Conservation (phyloP, 2,329 filamentous ascomycete species). For the Calonectria crousiana region DNA sequence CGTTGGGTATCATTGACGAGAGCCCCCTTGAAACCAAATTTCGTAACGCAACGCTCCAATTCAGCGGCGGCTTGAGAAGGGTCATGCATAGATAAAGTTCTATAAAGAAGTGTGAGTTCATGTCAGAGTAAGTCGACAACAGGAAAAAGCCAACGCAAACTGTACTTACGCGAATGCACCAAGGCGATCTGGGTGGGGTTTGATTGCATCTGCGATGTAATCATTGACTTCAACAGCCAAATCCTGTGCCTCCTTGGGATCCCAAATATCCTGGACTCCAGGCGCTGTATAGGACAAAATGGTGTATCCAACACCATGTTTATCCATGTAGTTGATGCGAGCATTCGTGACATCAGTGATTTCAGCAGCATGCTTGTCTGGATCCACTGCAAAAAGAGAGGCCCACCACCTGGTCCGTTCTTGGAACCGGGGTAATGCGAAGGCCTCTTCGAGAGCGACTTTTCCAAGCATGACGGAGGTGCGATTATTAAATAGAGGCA, state of each 20-base stretch:
- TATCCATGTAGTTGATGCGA: constrained; percentile 58
- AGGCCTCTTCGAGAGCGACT: constrained; percentile 72
- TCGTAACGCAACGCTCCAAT: constrained; percentile 64
- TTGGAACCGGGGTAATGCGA: constrained; percentile 68
- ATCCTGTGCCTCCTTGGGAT: constrained; percentile 54
- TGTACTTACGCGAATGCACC: constrained; percentile 59
- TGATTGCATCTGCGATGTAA: constrained; percentile 54
- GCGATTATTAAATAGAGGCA: no score
- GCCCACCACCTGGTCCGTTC: constrained; percentile 74
- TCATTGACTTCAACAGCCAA: constrained; percentile 58
- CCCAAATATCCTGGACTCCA: constrained; percentile 60
- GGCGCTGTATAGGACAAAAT: constrained; percentile 63
- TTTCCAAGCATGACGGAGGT: constrained; percentile 67
- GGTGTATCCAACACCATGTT: constrained; percentile 61
- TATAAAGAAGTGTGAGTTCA: constrained; percentile 23
- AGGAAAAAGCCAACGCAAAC: neutral
- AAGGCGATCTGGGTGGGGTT: constrained; percentile 53
- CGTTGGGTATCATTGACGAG: constrained; percentile 73
- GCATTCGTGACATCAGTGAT: constrained; percentile 58
- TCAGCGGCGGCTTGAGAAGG: constrained; percentile 63
- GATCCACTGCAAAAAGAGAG: constrained; percentile 68
- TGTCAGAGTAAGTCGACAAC: neutral
- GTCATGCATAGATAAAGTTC: constrained; percentile 65
- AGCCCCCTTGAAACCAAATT: constrained; percentile 72
- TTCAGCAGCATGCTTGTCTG: constrained; percentile 68